Percentiles rank a stretch among this genome's conserved stretches.
phyloP scores from a whole-genome alignment of 345 rosid genomes.

The Gynandropsis gynandra region DNA sequence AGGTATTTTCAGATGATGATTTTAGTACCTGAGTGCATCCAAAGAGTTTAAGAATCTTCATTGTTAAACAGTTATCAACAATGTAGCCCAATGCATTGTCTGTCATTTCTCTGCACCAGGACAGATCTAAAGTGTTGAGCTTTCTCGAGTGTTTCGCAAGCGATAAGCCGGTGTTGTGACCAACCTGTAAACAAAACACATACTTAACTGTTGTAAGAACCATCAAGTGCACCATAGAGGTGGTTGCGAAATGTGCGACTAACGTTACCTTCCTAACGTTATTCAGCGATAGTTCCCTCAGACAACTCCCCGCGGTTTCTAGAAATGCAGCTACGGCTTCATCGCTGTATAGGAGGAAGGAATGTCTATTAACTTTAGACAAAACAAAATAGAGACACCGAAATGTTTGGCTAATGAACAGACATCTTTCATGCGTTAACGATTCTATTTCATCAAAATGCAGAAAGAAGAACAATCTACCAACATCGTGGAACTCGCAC shows the following conservation, averaged over 20 bases:
- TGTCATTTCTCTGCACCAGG: slow-evolving; percentile 72
- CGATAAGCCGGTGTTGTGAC: slow-evolving; percentile 53
- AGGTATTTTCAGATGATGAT: not conserved
- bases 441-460: no score
- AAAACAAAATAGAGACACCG: no score
- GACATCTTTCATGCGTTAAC: no score
- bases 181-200: slow-evolving; percentile 42
- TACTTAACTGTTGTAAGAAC: no score
- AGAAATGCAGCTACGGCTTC: slow-evolving; percentile 90
- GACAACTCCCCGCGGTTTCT: slow-evolving; percentile 58
- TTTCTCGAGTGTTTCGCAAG: slow-evolving; percentile 46
- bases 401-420: no score
- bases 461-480: not conserved
- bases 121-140: slow-evolving; percentile 58
- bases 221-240: no score
- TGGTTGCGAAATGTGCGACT: no score
- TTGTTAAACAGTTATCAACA: slow-evolving; percentile 68
- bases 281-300: slow-evolving; percentile 66
- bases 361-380: not conserved
- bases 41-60: slow-evolving; percentile 64
- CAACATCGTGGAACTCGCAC: not conserved
- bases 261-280: slow-evolving; percentile 54
- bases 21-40: slow-evolving; percentile 79
- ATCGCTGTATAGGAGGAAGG: slow-evolving; percentile 38
- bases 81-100: slow-evolving; percentile 65